Evolutionary conservation across 495 filamentous ascomycete genomes (phyloP), one percentile per base, ranked within the genome.

Genomic region (Terfezia boudieri): DNA sequence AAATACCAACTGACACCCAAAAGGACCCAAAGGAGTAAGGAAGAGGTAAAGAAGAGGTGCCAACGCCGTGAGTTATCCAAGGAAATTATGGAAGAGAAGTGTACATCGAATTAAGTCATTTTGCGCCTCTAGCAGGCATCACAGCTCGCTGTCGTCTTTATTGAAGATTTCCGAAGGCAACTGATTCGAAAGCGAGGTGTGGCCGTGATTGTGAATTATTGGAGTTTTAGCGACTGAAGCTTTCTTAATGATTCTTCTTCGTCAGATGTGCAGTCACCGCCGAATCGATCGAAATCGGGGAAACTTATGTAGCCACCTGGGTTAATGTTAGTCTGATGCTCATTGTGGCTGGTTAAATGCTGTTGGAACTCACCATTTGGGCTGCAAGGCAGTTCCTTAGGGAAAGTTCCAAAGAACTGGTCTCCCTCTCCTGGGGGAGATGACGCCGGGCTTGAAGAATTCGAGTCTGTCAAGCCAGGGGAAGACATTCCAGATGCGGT

Each of bases 241-340:
- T 32, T 32, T 4, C 26, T 32, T 32, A 32, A 32, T 32, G 26
- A 32, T 32, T 32, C 26, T 55, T 68, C 66, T 49, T 67, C 61
- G 51, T 66, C 62, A 11, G 55, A 58, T 50, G 56, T 61, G 60
- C 53, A 61, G 46, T 60, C 58, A 55, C 57, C 58, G 20, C 3
- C 20, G 51, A 63, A 63, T 51, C 57, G 57, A 60, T 73, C 71
- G 54, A 73, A 73, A 53, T 69, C 68, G 9, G 71, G 71, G 56
- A 73, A 73, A 57, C 67, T 70, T 41, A 73, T 60, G 58, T 73
- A 73, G 17, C 68, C 70, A 55, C 70, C 71, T 64, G 57, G 49
- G 53, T 53, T 50, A 14, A 20, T 36, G 57, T 67, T 64, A 56
- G 61, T 52, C 22, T 32, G 16, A 50, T 41, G 38, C 38, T 20